phyloP scores from a whole-genome alignment of 306 rosid genomes.

The Myrica gale region DNA sequence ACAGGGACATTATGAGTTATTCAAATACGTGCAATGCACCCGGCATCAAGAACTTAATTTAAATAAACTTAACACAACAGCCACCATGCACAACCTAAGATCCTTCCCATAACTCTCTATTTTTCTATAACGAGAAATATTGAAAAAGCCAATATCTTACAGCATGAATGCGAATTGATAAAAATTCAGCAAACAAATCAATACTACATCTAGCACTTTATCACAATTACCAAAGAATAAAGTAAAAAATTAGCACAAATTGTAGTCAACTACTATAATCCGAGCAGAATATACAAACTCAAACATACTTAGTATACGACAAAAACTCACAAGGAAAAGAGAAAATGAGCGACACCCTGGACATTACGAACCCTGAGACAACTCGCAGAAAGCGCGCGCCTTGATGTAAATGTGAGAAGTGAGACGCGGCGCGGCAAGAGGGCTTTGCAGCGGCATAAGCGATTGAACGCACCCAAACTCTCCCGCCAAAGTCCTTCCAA shows the following conservation, averaged over 20 bases:
- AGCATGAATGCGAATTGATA: background rate
- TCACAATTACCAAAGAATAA: background rate
- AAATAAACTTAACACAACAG: background rate
- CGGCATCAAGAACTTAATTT: background rate
- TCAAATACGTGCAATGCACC: background rate
- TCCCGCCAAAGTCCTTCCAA: slow-evolving; percentile 32
- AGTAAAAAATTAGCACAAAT: background rate
- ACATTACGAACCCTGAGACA: slow-evolving; percentile 57
- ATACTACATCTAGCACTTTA: background rate
- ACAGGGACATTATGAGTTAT: background rate
- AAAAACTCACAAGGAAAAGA: slow-evolving; percentile 13
- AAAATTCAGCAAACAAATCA: background rate
- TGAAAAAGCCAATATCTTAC: background rate
- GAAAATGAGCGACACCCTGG: slow-evolving; percentile 1
- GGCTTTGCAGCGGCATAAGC: slow-evolving; percentile 55
- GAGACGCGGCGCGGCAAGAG: slow-evolving; percentile 40
- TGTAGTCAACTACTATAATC: background rate
- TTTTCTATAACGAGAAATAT: too few relatives aligned
- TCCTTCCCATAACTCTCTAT: too few relatives aligned
- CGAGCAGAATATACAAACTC: background rate
- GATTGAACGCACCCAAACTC: slow-evolving; percentile 50
- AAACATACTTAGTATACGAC: background rate
- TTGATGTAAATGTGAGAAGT: slow-evolving; percentile 47
- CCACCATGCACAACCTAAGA: background rate
- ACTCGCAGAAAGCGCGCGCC: slow-evolving; percentile 54